Base-by-base conservation (phyloP, 176 grass and related monocot species). In the Aegilops tauschii region DNA sequence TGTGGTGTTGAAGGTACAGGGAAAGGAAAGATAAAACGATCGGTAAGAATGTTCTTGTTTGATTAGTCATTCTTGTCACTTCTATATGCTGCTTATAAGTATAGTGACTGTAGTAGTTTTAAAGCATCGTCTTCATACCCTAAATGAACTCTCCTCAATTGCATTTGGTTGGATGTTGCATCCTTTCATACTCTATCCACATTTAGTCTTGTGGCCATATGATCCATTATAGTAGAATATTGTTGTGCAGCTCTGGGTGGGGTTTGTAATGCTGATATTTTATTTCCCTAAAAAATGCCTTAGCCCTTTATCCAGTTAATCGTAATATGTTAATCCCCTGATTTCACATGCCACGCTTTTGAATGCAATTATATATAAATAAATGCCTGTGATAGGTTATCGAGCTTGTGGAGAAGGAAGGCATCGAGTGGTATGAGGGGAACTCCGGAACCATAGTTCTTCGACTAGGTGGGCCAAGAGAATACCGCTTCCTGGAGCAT, bases 21-120 rank as follows among this genome's bases (percentile, higher is more conserved):
- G 67, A 96, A 93, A 85, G 97, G 97, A 31, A 99, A 96, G 79
- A 86, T 99, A 72, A 99, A 96, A 67, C 72, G 61, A 69, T 50
- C 92, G 82, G 97, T 99, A 84, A 93, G 89, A 84, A 70, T 37
- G 61, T 87, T 74, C 23, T 27, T 80, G 10, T 78, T 17, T 45
- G 23, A 79, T 18, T 30, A 40, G 18, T 59, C 18, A 59, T 84
- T 40, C 30, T 76, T 69, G 54, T 35, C 31, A 75, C 76, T 28
- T 74, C 21, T 73, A 20, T 69, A 42, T 35, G 9, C 12, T 35
- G 76, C 45, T 20, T 52, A n/a, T 88, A 11, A 30, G 47, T 76
- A 25, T 76, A 18, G 12, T 88, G 65, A 56, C 17, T 42, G 54
- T 36, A 49, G 47, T 88, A 52, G 68, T 50, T 82, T 23, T 61